phyloP scores from a whole-genome alignment of 2,329 filamentous ascomycete species.

The Xylariomycetidae sp. region DNA sequence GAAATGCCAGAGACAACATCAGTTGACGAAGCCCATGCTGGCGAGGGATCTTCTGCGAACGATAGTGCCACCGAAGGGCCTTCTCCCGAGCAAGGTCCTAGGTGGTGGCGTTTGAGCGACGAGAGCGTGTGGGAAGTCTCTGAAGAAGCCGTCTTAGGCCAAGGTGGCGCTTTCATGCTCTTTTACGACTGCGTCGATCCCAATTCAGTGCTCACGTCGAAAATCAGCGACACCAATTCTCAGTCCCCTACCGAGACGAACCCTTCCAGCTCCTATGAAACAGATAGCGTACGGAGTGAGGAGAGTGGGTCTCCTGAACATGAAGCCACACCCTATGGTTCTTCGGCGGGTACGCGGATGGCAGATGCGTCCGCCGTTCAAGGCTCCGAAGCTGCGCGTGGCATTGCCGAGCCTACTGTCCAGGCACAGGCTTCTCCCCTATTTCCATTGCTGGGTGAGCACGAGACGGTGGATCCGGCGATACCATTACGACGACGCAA shows the following conservation, averaged over 20 bases:
- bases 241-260: not conserved
- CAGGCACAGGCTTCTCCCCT: too few relatives aligned
- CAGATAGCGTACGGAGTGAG: too few relatives aligned
- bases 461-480: conserved; percentile 22
- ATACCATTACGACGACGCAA: conserved; percentile 23
- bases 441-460: conserved; percentile 37
- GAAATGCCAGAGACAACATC: conserved; percentile 5
- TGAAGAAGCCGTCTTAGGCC: conserved; percentile 65
- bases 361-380: too few relatives aligned
- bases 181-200: conserved; percentile 79
- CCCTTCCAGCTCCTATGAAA: too few relatives aligned
- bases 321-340: too few relatives aligned
- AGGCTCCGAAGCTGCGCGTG: too few relatives aligned
- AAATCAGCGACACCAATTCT: not conserved
- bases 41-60: too few relatives aligned
- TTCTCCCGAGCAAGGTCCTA: conserved; percentile 31
- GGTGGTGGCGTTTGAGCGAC: conserved; percentile 91
- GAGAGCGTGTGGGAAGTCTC: conserved; percentile 71
- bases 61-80: conserved; percentile 11
- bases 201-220: conserved; percentile 35
- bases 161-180: conserved; percentile 90
- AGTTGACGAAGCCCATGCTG: conserved; percentile 2
- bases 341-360: too few relatives aligned
- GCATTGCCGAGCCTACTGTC: too few relatives aligned
- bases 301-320: too few relatives aligned